A percentile compares a stretch with the other conserved stretches of the same genome.
Evolutionary conservation across 2,329 filamentous ascomycete species (phyloP).

Genomic region (Neonectria coccinea): DNA sequence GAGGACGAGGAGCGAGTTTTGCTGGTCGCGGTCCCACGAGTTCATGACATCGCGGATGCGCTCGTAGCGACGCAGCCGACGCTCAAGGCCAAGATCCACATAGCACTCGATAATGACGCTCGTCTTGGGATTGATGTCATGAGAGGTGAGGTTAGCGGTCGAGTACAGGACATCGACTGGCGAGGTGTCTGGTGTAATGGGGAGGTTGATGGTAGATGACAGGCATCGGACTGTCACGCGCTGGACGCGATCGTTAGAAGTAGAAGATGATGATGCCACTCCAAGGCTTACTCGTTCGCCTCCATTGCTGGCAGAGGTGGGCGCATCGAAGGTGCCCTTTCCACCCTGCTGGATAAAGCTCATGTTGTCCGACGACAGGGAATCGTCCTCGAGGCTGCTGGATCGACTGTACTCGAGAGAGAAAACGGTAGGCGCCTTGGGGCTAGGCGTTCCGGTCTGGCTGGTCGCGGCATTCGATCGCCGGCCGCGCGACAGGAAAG

Average conservation of each 20-base stretch:
- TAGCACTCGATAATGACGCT: constrained; percentile 85
- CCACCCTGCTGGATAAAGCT: constrained; percentile 59
- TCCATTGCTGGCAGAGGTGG: constrained; percentile 82
- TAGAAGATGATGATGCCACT: not conserved
- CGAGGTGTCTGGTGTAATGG: constrained; percentile 80
- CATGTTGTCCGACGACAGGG: constrained; percentile 47
- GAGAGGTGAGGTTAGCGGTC: constrained; percentile 71
- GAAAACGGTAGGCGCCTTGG: constrained; percentile 51
- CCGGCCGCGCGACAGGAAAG: constrained; percentile 57
- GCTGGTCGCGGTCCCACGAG: constrained; percentile 86
- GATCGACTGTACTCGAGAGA: constrained; percentile 46
- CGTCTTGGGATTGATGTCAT: constrained; percentile 71
- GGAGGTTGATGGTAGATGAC: constrained; percentile 75
- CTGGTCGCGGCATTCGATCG: constrained; percentile 51
- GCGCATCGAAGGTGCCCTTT: constrained; percentile 74
- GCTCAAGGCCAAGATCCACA: constrained; percentile 79
- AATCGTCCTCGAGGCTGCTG: constrained; percentile 50
- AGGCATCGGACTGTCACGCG: constrained; percentile 79
- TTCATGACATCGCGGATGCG: constrained; percentile 88
- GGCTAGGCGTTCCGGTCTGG: constrained; percentile 50
- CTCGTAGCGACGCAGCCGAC: constrained; percentile 87
- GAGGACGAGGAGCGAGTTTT: constrained; percentile 79
- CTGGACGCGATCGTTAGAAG: constrained; percentile 51
- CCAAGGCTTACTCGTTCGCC: constrained; percentile 75
- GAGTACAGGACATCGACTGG: constrained; percentile 78